Percentiles rank a stretch among this genome's conserved stretches.
These are phyloP conservation scores for Rhododendron kiyosumense DNA, from an alignment of 148 eudicot genomes.

Conservation along the genomic window DNA sequence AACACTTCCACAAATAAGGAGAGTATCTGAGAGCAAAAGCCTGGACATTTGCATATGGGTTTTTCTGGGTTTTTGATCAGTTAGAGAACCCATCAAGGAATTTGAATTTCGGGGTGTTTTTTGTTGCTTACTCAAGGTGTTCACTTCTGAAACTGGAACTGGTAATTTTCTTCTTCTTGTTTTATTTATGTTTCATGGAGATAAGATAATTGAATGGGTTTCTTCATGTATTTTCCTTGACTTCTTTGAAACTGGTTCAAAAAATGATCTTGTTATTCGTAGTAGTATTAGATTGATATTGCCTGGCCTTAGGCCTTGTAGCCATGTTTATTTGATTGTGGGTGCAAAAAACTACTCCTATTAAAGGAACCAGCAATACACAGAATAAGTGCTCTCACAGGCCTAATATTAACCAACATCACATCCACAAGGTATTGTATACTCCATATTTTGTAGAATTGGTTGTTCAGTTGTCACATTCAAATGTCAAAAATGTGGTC, in stretches of 20 bases:
- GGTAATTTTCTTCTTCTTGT: constrained; percentile 12
- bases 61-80: constrained; percentile 12
- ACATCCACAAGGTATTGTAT: neutral
- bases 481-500: neutral
- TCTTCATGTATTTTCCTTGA: neutral
- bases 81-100: constrained; percentile 10
- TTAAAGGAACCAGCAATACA: neutral
- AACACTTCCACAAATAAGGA: neutral
- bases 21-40: neutral
- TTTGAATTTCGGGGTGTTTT: constrained; percentile 5
- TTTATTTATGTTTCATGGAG: neutral
- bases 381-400: neutral
- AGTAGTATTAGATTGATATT: neutral
- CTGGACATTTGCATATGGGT: neutral
- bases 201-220: neutral
- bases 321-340: neutral
- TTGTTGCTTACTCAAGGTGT: neutral
- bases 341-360: neutral
- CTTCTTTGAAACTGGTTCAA: neutral
- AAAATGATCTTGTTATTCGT: neutral
- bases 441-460: neutral
- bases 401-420: neutral
- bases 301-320: neutral
- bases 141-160: neutral
- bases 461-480: neutral